A percentile compares a stretch with the other conserved stretches of the same genome.
Evolutionary conservation across 768 basidiomycete genomes (phyloP).

Genomic region (Suillus sp.): DNA sequence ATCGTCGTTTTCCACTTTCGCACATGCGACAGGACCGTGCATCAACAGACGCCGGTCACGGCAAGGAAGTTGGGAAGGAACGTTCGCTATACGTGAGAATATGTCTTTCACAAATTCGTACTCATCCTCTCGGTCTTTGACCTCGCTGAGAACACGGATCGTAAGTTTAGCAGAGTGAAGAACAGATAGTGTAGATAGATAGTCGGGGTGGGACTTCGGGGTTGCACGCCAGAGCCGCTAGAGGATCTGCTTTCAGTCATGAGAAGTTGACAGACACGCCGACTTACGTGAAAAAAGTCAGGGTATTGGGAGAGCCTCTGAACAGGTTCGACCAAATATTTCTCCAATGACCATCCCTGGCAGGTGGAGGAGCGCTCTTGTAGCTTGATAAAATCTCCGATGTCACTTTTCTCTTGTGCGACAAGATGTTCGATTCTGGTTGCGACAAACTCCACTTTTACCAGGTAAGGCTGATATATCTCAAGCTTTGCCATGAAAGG

Average conservation of each 20-base stretch:
- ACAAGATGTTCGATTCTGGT: constrained; percentile 52
- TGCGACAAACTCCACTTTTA: constrained; percentile 64
- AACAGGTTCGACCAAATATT: constrained; percentile 75
- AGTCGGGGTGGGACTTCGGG: constrained; percentile 68
- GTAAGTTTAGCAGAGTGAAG: constrained; percentile 68
- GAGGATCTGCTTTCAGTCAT: constrained; percentile 12
- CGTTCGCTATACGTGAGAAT: constrained; percentile 57
- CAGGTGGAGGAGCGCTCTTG: constrained; percentile 58
- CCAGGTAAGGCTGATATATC: constrained; percentile 86
- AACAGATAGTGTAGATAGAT: constrained; percentile 65
- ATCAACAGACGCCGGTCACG: constrained; percentile 76
- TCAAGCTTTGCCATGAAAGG: constrained; percentile 69
- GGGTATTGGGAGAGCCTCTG: constrained; percentile 72
- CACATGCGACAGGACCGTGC: constrained; percentile 55
- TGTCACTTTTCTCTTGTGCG: constrained; percentile 59
- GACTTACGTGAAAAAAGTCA: constrained; percentile 69
- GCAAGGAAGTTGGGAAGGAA: constrained; percentile 58
- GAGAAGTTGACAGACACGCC: constrained; percentile 2
- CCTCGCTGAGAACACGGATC: constrained; percentile 79
- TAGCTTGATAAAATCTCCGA: constrained; percentile 83
- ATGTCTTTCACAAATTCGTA: constrained; percentile 74
- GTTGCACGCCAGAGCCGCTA: constrained; percentile 75
- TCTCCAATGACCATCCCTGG: constrained; percentile 63
- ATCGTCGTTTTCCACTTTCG: constrained; percentile 43
- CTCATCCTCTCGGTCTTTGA: constrained; percentile 84